phyloP scores from a whole-genome alignment of 805 yeast species.

The Candida sonorensis region DNA sequence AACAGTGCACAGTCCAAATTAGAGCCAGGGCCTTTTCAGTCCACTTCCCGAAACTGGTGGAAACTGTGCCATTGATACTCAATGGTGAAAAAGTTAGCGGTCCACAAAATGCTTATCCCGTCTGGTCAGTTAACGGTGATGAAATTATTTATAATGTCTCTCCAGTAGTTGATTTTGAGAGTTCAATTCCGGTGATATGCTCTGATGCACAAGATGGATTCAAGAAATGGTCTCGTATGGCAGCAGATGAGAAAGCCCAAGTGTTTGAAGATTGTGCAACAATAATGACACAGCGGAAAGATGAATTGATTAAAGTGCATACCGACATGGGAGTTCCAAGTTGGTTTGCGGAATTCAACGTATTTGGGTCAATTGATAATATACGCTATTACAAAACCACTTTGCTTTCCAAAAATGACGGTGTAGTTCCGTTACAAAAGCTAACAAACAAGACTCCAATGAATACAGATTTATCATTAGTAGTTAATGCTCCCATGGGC shows the following conservation, averaged over 20 bases:
- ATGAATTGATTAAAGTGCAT: slow-evolving; percentile 19
- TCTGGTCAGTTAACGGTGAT: slow-evolving; percentile 5
- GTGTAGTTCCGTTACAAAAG: slow-evolving; percentile 17
- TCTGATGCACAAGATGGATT: slow-evolving; percentile 12
- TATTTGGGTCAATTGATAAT: slow-evolving; percentile 23
- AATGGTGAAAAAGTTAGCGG: no score
- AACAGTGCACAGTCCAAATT: no score
- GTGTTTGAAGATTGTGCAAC: slow-evolving; percentile 8
- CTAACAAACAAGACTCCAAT: slow-evolving; percentile 1
- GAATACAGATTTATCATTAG: slow-evolving; percentile 15
- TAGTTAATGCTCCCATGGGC: slow-evolving; percentile 34
- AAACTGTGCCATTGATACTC: slow-evolving; percentile 6
- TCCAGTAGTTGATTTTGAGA: not conserved
- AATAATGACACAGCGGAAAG: slow-evolving; percentile 6
- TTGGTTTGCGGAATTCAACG: slow-evolving; percentile 32
- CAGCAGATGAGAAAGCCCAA: slow-evolving; percentile 6
- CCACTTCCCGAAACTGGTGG: not conserved
- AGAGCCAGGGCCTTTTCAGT: no score
- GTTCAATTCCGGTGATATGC: slow-evolving; percentile 6
- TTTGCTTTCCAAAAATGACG: slow-evolving; percentile 13
- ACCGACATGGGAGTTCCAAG: slow-evolving; percentile 29
- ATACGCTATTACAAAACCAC: slow-evolving; percentile 25
- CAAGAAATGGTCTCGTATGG: slow-evolving; percentile 11
- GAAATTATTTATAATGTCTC: slow-evolving; percentile 5
- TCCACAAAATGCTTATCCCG: slow-evolving; percentile 1